Percentiles rank a stretch among this genome's conserved stretches.
Evolutionary conservation across 495 filamentous ascomycete genomes (phyloP).

Genomic region (Hypoxylon fuscum): DNA sequence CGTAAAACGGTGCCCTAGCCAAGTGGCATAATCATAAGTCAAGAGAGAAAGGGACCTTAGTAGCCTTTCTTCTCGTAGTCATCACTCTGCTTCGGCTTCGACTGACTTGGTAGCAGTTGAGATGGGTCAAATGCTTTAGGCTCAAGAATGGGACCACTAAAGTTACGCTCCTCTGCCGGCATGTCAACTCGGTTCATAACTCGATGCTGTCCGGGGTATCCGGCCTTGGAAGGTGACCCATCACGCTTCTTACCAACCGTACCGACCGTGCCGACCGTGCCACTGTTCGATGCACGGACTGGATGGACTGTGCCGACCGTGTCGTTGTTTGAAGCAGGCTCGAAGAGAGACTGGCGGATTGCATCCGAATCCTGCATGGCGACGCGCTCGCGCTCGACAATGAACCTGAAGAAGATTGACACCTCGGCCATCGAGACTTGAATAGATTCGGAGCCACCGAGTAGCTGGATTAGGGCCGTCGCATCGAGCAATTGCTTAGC

Average conservation of each 20-base stretch:
- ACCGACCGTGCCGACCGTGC: not conserved
- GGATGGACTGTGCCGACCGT: not conserved
- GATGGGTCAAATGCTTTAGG: slow-evolving; percentile 17
- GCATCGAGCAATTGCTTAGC: slow-evolving; percentile 56
- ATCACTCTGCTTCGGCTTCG: not conserved
- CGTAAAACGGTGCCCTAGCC: no score
- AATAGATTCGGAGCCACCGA: slow-evolving; percentile 44
- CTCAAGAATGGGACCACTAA: slow-evolving; percentile 33
- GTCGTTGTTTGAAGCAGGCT: slow-evolving; percentile 1
- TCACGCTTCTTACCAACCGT: not conserved
- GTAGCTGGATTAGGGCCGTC: slow-evolving; percentile 48
- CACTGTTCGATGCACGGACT: slow-evolving; percentile 8
- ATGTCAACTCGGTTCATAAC: slow-evolving; percentile 25
- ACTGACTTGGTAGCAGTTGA: not conserved
- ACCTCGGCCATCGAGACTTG: slow-evolving; percentile 51
- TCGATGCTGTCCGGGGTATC: slow-evolving; percentile 17
- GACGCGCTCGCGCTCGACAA: slow-evolving; percentile 42
- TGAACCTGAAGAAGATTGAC: slow-evolving; percentile 48
- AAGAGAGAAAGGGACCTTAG: no score
- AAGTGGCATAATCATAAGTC: no score
- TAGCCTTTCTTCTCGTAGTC: no score
- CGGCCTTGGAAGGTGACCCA: slow-evolving; percentile 9
- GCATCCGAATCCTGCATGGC: not conserved
- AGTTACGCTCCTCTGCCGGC: slow-evolving; percentile 4
- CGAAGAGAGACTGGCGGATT: not conserved